Evolutionary conservation across 345 rosid genomes (phyloP).

Genomic region (Reutealis trisperma): DNA sequence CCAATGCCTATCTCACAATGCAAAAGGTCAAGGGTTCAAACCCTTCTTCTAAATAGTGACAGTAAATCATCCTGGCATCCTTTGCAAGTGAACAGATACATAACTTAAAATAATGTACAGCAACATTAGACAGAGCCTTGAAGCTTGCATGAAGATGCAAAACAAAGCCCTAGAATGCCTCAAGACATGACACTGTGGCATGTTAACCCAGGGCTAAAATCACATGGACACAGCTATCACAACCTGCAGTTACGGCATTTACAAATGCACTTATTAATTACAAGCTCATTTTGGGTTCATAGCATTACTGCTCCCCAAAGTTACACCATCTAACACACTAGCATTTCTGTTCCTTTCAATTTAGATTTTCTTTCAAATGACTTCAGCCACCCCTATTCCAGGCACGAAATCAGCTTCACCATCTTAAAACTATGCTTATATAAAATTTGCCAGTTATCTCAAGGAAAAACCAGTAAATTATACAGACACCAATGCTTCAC

Average conservation of each 20-base stretch:
- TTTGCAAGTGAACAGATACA: not conserved
- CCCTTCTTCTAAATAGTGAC: not conserved
- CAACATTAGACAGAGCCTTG: not conserved
- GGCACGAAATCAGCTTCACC: not conserved
- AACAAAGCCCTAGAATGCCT: not conserved
- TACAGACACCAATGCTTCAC: not conserved
- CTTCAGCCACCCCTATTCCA: not conserved
- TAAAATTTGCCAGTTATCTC: not conserved
- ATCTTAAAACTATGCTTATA: not conserved
- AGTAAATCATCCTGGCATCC: not conserved
- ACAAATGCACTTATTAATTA: not conserved
- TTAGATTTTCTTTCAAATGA: not conserved
- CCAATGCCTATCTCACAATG: not conserved
- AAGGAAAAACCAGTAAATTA: not conserved
- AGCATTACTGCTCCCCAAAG: not conserved
- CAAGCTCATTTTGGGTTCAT: not conserved
- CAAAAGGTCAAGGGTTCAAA: not conserved
- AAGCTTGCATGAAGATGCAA: not conserved
- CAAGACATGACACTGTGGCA: not conserved
- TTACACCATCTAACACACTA: not conserved
- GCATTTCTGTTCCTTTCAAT: not conserved
- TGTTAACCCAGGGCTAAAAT: not conserved
- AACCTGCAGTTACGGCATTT: not conserved
- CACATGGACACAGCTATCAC: not conserved
- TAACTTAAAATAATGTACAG: not conserved